Conservation (phyloP, 306 rosid genomes). For the Sesbania bispinosa region DNA sequence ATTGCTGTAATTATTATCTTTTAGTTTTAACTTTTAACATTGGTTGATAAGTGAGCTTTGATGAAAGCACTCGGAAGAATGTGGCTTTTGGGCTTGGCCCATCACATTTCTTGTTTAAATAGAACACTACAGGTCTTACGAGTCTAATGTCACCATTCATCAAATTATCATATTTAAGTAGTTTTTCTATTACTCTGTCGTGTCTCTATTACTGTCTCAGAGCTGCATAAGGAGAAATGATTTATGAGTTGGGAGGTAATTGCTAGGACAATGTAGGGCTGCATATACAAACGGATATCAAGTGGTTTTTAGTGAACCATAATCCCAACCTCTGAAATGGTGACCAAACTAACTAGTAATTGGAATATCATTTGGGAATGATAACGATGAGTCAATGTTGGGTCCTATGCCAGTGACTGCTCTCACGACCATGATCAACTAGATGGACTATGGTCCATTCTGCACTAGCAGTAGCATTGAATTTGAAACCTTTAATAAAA, state of each 20-base stretch:
- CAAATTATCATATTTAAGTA: background rate
- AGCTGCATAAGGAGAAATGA: background rate
- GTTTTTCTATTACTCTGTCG: background rate
- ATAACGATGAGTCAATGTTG: background rate
- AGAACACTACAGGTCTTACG: background rate
- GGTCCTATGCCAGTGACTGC: background rate
- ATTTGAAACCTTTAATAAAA: background rate
- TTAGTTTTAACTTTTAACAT: too few relatives aligned
- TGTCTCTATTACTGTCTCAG: background rate
- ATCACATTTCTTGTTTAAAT: background rate
- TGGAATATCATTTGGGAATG: conserved; percentile 2
- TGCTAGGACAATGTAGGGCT: background rate
- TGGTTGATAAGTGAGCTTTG: background rate
- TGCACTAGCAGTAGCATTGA: background rate
- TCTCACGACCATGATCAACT: conserved; percentile 10
- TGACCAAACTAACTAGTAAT: conserved; percentile 10
- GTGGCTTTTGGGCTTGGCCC: background rate
- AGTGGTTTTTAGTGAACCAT: too few relatives aligned
- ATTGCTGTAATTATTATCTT: background rate
- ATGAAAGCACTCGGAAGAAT: conserved; percentile 1
- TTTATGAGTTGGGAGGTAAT: background rate
- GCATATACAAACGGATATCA: too few relatives aligned
- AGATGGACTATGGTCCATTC: conserved; percentile 13
- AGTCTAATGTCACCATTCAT: background rate
- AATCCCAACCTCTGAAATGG: background rate